These are phyloP conservation scores for Stentor roeselii DNA, from an alignment of 73 alveolate genomes.

Conservation along the genomic window DNA sequence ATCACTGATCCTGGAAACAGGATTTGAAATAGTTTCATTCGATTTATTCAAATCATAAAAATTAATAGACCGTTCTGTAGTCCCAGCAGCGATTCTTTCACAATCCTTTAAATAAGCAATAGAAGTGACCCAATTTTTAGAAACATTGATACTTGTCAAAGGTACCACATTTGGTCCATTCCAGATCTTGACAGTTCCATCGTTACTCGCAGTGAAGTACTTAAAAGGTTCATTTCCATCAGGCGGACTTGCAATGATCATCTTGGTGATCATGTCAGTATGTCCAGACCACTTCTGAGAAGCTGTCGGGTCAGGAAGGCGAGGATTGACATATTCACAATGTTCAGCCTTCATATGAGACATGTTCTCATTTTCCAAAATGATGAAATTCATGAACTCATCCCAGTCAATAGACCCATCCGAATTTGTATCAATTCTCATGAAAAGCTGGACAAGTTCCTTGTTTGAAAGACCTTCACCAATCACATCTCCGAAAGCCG, in stretches of 20 bases:
- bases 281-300: conserved; percentile 45
- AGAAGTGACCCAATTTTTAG: conserved; percentile 61
- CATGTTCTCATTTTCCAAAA: conserved; percentile 63
- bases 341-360: conserved; percentile 67
- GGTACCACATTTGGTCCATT: conserved; percentile 36
- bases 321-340: conserved; percentile 58
- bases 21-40: conserved; percentile 37
- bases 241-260: conserved; percentile 42
- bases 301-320: conserved; percentile 69
- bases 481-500: conserved; percentile 67
- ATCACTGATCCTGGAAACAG: conserved; percentile 55
- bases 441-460: conserved; percentile 57
- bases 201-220: conserved; percentile 38
- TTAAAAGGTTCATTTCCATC: conserved; percentile 28
- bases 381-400: conserved; percentile 72
- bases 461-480: conserved; percentile 60
- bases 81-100: conserved; percentile 65
- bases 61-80: conserved; percentile 50
- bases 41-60: conserved; percentile 56
- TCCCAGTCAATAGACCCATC: conserved; percentile 73
- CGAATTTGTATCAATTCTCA: conserved; percentile 76
- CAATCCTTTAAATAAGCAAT: conserved; percentile 46
- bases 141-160: conserved; percentile 43
- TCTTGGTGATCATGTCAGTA: conserved; percentile 59
- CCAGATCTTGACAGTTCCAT: conserved; percentile 71